Percentiles rank a stretch among this genome's conserved stretches.
phyloP scores from a whole-genome alignment of 768 basidiomycete species.

The Lactarius pseudohatsudake region DNA sequence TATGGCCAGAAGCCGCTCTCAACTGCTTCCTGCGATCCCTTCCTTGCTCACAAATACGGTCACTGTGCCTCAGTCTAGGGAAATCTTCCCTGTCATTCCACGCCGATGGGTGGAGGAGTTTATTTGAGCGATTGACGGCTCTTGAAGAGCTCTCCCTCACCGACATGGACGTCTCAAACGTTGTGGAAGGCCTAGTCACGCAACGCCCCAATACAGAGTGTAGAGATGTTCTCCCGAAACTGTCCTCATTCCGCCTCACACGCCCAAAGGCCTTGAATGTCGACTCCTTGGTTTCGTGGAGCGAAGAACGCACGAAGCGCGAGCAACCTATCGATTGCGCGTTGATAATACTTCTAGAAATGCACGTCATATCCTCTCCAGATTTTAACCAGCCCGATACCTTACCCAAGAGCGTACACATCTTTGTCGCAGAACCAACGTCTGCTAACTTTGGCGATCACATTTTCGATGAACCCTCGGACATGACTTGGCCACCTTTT shows the following conservation, averaged over 20 bases:
- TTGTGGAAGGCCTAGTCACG: slow-evolving; percentile 13
- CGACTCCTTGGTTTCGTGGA: slow-evolving; percentile 18
- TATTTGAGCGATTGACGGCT: slow-evolving; percentile 21
- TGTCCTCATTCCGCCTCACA: slow-evolving; percentile 16
- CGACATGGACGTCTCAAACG: slow-evolving; percentile 21
- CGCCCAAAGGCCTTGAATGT: slow-evolving; percentile 23
- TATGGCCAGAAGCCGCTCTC: slow-evolving; percentile 27
- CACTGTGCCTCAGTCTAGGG: slow-evolving; percentile 21
- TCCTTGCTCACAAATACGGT: slow-evolving; percentile 21
- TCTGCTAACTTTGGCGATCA: neutral
- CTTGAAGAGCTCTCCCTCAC: slow-evolving; percentile 20
- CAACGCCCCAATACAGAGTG: neutral
- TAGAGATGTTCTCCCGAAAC: slow-evolving; percentile 2
- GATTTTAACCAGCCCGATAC: neutral
- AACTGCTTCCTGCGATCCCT: slow-evolving; percentile 23
- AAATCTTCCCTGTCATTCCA: slow-evolving; percentile 16
- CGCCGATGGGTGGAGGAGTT: slow-evolving; percentile 21
- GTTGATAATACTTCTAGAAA: slow-evolving; percentile 18
- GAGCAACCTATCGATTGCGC: slow-evolving; percentile 5
- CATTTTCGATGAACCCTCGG: slow-evolving; percentile 25
- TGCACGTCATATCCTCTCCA: neutral
- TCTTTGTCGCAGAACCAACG: slow-evolving; percentile 3
- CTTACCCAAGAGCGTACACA: slow-evolving; percentile 22
- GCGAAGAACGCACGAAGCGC: slow-evolving; percentile 1
- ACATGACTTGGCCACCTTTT: slow-evolving; percentile 28